Evolutionary conservation across 805 yeast genomes (phyloP).

Genomic region (Kodamaea hsintzibuensis): DNA sequence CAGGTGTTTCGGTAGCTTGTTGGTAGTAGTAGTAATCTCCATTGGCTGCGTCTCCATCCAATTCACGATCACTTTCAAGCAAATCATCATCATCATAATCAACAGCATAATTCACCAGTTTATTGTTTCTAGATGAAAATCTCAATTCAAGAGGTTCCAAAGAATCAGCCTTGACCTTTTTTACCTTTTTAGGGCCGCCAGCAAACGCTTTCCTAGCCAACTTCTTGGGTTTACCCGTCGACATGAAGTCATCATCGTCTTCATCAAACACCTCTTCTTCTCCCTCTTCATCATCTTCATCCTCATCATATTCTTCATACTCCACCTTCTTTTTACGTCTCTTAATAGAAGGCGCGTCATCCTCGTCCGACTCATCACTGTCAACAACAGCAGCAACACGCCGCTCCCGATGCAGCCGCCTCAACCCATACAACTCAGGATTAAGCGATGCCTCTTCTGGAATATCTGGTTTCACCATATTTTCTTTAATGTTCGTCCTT

Average conservation of each 20-base stretch:
- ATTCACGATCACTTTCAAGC: conserved; percentile 41
- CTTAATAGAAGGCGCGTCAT: conserved; percentile 15
- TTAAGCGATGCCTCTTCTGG: conserved; percentile 60
- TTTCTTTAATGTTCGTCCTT: not conserved
- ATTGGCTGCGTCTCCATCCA: conserved; percentile 22
- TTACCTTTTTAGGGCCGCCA: conserved; percentile 5
- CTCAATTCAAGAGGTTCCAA: conserved; percentile 53
- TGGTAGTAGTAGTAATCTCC: conserved; percentile 36
- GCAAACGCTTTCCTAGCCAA: not conserved
- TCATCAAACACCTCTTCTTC: conserved; percentile 21
- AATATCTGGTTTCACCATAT: conserved; percentile 32
- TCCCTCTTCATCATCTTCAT: conserved; percentile 14
- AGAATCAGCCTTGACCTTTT: conserved; percentile 1
- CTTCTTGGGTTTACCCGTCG: conserved; percentile 23
- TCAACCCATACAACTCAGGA: conserved; percentile 82
- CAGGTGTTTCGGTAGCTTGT: conserved; percentile 26
- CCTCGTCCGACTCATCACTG: conserved; percentile 35
- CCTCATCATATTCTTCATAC: conserved; percentile 21
- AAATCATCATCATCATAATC: conserved; percentile 67
- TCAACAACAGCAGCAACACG: conserved; percentile 35
- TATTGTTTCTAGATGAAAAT: conserved; percentile 72
- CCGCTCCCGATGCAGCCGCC: conserved; percentile 71
- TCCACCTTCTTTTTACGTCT: conserved; percentile 12
- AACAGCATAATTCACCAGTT: conserved; percentile 72
- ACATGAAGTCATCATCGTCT: conserved; percentile 25